Percentiles rank a stretch among this genome's conserved stretches.
Evolutionary conservation across 148 eudicot species (phyloP).

Genomic region (Chenopodium suecicum): DNA sequence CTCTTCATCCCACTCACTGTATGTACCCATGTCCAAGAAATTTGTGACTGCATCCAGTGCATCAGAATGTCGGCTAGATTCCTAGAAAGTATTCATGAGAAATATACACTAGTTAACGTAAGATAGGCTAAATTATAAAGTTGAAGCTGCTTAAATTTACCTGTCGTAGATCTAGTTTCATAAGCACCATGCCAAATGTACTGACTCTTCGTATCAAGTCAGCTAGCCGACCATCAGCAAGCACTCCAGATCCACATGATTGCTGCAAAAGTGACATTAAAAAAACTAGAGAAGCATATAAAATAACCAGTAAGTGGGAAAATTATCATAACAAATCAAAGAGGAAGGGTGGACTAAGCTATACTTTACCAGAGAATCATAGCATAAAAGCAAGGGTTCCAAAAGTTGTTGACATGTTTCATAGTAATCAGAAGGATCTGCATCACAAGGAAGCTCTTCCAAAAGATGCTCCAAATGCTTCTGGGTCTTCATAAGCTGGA

Average conservation of each 20-base stretch:
- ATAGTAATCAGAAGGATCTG: constrained; percentile 61
- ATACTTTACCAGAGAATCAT: constrained; percentile 76
- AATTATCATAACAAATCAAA: neutral
- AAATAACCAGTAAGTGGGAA: neutral
- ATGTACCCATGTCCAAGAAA: constrained; percentile 76
- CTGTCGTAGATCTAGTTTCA: constrained; percentile 97
- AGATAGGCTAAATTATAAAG: constrained; percentile 8
- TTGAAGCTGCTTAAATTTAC: constrained; percentile 37
- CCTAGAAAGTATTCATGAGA: constrained; percentile 39
- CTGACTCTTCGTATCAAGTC: constrained; percentile 88
- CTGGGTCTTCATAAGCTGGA: constrained; percentile 73
- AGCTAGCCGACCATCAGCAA: constrained; percentile 91
- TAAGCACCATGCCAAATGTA: constrained; percentile 80
- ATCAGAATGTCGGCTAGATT: constrained; percentile 82
- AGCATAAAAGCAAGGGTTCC: constrained; percentile 77
- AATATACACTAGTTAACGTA: constrained; percentile 11
- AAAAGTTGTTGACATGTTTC: constrained; percentile 74
- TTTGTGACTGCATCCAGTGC: constrained; percentile 77
- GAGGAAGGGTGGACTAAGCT: neutral
- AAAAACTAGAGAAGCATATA: neutral
- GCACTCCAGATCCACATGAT: constrained; percentile 77
- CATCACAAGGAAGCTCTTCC: constrained; percentile 77
- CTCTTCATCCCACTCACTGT: constrained; percentile 85
- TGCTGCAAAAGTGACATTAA: constrained; percentile 49
- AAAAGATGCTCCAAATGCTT: constrained; percentile 75